These are phyloP conservation scores for Trichophyton rubrum DNA, from an alignment of 2,329 filamentous ascomycete genomes.

Conservation along the genomic window DNA sequence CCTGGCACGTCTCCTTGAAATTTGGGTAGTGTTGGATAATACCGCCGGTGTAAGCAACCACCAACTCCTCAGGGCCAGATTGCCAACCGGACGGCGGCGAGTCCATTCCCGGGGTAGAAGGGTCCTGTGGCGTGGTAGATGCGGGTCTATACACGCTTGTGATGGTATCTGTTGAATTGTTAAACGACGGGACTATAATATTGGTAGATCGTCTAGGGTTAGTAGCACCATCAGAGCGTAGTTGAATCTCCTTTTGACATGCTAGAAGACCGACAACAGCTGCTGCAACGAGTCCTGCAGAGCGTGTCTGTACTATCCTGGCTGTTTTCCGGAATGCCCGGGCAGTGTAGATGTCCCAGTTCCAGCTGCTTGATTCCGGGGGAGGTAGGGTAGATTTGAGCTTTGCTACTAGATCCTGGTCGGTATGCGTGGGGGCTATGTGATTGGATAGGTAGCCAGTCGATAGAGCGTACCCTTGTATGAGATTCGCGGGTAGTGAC, in stretches of 20 bases:
- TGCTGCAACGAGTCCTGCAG: slow-evolving; percentile 61
- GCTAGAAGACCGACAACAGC: slow-evolving; percentile 57
- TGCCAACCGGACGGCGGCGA: slow-evolving; percentile 30
- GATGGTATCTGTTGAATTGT: slow-evolving; percentile 17
- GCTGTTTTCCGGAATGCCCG: slow-evolving; percentile 53
- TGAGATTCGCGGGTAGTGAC: slow-evolving; percentile 43
- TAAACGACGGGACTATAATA: slow-evolving; percentile 13
- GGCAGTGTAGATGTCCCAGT: slow-evolving; percentile 52
- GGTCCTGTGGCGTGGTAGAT: neutral
- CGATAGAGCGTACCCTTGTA: slow-evolving; percentile 49
- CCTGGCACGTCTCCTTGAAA: slow-evolving; percentile 53
- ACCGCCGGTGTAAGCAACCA: slow-evolving; percentile 64
- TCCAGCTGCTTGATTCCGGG: slow-evolving; percentile 38
- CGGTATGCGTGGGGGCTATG: slow-evolving; percentile 42
- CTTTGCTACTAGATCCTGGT: slow-evolving; percentile 36
- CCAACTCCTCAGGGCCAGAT: slow-evolving; percentile 46
- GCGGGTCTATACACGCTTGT: slow-evolving; percentile 8
- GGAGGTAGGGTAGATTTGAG: slow-evolving; percentile 43
- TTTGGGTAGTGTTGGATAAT: slow-evolving; percentile 63
- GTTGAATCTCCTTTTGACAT: slow-evolving; percentile 53
- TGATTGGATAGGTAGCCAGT: slow-evolving; percentile 63
- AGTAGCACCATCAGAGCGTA: slow-evolving; percentile 28
- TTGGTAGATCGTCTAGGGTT: slow-evolving; percentile 21
- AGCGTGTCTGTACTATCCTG: slow-evolving; percentile 57
- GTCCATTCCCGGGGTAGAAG: slow-evolving; percentile 3